Conservation (phyloP, 1,284 basidiomycete species). For the Malassezia cuniculi region DNA sequence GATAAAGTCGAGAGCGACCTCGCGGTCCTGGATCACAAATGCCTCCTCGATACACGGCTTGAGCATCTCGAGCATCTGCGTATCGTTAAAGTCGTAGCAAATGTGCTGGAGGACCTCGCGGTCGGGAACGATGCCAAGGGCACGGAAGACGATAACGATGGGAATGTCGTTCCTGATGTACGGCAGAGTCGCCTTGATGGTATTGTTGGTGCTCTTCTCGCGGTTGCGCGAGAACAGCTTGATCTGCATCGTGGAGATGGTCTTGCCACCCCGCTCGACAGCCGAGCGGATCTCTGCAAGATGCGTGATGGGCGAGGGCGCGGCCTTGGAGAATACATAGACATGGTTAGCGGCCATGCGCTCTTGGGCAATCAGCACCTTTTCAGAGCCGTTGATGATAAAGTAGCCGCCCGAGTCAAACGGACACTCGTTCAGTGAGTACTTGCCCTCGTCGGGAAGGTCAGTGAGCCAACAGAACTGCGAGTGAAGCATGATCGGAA, state of each 20-base stretch:
- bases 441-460: constrained; percentile 66
- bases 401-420: constrained; percentile 93
- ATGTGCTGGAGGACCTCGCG: constrained; percentile 96
- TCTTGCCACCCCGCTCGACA: constrained; percentile 96
- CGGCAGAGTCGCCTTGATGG: constrained; percentile 92
- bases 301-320: constrained; percentile 89
- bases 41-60: constrained; percentile 98
- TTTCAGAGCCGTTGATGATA: constrained; percentile 98
- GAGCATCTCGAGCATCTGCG: constrained; percentile 91
- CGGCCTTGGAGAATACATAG: constrained; percentile 95
- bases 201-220: constrained; percentile 68
- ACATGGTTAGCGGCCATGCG: constrained; percentile 99
- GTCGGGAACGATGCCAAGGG: constrained; percentile 92
- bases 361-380: constrained; percentile 97
- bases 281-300: constrained; percentile 94
- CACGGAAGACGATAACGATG: constrained; percentile 97
- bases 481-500: constrained; percentile 94
- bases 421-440: constrained; percentile 89
- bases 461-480: constrained; percentile 83
- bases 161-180: constrained; percentile 98
- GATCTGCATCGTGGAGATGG: constrained; percentile 93
- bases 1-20: constrained; percentile 83
- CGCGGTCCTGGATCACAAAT: constrained; percentile 93
- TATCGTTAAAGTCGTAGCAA: constrained; percentile 92
- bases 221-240: constrained; percentile 86